Evolutionary conservation across 371 early-diverging fungal species (phyloP).

Genomic region (Circinella minor): DNA sequence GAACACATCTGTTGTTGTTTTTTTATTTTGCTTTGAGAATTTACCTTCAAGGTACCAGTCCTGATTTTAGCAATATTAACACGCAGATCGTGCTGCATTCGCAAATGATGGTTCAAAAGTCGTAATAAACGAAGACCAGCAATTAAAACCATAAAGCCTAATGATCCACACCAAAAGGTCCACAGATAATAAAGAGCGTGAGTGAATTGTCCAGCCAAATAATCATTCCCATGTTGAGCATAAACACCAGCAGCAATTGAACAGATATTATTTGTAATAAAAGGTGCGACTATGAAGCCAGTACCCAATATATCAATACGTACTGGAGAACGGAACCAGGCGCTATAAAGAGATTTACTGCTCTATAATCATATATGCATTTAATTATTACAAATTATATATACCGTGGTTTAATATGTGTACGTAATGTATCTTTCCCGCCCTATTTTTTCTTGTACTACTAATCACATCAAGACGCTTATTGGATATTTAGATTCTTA

Average conservation of each 20-base stretch:
- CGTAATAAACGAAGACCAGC: constrained; percentile 31
- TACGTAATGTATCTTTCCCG: too few species aligned
- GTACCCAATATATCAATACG: constrained; percentile 31
- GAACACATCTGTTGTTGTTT: too few species aligned
- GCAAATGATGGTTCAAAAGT: constrained; percentile 27
- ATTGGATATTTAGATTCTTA: constrained; percentile 17
- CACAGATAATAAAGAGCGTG: constrained; percentile 35
- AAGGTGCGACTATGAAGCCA: constrained; percentile 26
- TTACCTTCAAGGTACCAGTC: constrained; percentile 34
- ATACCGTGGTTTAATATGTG: not conserved
- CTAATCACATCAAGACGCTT: too few species aligned
- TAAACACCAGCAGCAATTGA: constrained; percentile 33
- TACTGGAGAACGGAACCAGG: constrained; percentile 27
- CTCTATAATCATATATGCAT: constrained; percentile 24
- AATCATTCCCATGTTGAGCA: constrained; percentile 30
- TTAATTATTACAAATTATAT: not conserved
- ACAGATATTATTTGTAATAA: constrained; percentile 42
- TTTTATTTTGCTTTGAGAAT: too few species aligned
- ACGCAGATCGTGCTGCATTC: constrained; percentile 25
- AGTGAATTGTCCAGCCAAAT: constrained; percentile 28
- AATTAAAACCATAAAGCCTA: constrained; percentile 27
- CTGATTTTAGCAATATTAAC: constrained; percentile 30
- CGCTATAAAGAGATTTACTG: constrained; percentile 25
- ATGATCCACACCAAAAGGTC: constrained; percentile 30
- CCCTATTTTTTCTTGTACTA: too few species aligned